Evolutionary conservation across 371 early-diverging fungal genomes (phyloP).

Genomic region (Enterocytospora artemiae): DNA sequence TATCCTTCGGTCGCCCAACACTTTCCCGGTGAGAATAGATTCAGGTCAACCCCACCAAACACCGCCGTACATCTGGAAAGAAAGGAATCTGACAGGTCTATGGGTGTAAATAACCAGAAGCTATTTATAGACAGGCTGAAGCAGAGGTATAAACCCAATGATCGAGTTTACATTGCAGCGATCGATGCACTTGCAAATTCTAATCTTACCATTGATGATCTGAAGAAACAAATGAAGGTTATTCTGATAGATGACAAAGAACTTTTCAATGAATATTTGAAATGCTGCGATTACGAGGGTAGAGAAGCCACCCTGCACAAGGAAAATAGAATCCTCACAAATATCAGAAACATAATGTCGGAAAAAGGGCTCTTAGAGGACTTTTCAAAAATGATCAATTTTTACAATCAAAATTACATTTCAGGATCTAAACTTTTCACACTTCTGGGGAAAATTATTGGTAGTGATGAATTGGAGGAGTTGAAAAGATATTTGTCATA

Average conservation of each 20-base stretch:
- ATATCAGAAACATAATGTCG: constrained; percentile 56
- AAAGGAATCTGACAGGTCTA: constrained; percentile 13
- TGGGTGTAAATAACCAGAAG: constrained; percentile 42
- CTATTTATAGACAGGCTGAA: constrained; percentile 55
- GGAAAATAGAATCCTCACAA: constrained; percentile 27
- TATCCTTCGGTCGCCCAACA: neutral
- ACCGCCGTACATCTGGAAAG: neutral
- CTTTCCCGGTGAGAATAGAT: neutral
- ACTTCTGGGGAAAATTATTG: constrained; percentile 69
- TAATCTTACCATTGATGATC: constrained; percentile 36
- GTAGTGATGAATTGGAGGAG: constrained; percentile 68
- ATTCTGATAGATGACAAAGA: constrained; percentile 51
- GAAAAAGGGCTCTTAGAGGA: constrained; percentile 81
- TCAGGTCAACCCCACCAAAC: neutral
- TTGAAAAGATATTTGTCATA: constrained; percentile 85
- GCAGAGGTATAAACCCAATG: constrained; percentile 46
- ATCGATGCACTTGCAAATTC: constrained; percentile 50
- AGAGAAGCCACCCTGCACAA: neutral
- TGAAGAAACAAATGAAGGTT: constrained; percentile 36
- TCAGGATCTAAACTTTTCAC: constrained; percentile 68
- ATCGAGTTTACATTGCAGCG: constrained; percentile 49
- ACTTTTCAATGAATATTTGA: constrained; percentile 58
- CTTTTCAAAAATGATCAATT: constrained; percentile 83
- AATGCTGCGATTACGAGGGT: constrained; percentile 75
- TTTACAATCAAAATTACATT: constrained; percentile 83